Evolutionary conservation across 1,139 yeast genomes (phyloP).

Genomic region (Kurtzmaniella quercitrusa): DNA sequence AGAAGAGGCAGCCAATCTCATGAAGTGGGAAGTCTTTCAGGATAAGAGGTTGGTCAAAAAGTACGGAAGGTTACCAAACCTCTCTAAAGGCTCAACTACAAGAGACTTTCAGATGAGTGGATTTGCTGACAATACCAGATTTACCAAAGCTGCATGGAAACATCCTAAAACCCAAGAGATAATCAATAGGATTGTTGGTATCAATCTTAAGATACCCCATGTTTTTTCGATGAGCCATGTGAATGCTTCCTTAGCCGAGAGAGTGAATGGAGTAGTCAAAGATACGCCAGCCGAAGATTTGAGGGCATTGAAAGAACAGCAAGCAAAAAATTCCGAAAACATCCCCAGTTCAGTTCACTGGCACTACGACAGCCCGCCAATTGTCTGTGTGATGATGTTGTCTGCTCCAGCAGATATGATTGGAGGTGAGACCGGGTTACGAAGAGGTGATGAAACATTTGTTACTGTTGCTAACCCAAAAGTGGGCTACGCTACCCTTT

Average conservation of each 20-base stretch:
- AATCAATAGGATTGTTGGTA: conserved; percentile 18
- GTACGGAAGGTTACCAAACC: conserved; percentile 20
- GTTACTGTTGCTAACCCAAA: conserved; percentile 12
- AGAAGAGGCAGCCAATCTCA: conserved; percentile 26
- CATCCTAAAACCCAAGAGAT: conserved; percentile 17
- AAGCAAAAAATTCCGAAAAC: conserved; percentile 10
- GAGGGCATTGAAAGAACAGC: conserved; percentile 8
- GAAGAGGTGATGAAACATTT: conserved; percentile 20
- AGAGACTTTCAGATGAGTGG: conserved; percentile 29
- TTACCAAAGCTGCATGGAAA: conserved; percentile 19
- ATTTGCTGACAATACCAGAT: conserved; percentile 19
- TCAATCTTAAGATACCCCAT: conserved; percentile 18
- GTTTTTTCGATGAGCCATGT: conserved; percentile 21
- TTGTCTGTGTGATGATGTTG: conserved; percentile 31
- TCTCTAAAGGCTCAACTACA: conserved; percentile 16
- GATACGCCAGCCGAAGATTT: conserved; percentile 2
- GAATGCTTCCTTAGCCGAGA: conserved; percentile 20
- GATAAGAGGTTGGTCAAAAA: conserved; percentile 21
- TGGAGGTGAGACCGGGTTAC: conserved; percentile 30
- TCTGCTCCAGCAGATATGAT: conserved; percentile 28
- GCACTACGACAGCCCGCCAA: conserved; percentile 31
- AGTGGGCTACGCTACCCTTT: conserved; percentile 35
- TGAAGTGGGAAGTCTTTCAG: conserved; percentile 26
- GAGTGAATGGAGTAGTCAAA: background rate
- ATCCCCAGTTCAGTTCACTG: conserved; percentile 14